Evolutionary conservation across 441 rosid genomes (phyloP).

Genomic region (Kokia cookei): DNA sequence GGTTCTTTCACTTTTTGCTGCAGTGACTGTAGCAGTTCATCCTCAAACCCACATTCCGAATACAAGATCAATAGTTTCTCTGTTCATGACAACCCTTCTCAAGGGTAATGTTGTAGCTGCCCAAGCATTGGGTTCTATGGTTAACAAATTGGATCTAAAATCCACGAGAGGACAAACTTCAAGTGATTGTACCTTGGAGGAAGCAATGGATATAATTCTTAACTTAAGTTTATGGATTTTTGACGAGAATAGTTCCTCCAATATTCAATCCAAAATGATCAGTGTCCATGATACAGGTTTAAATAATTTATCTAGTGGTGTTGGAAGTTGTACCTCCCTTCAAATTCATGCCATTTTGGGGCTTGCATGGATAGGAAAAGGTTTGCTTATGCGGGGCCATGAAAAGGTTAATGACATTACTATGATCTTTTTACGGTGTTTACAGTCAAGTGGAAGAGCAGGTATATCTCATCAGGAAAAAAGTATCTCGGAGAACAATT

Average conservation of each 20-base stretch:
- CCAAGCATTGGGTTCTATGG: slow-evolving; percentile 79
- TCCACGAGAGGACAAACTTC: slow-evolving; percentile 24
- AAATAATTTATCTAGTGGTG: slow-evolving; percentile 32
- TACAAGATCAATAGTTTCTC: slow-evolving; percentile 33
- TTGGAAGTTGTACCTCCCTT: slow-evolving; percentile 26
- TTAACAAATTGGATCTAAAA: slow-evolving; percentile 58
- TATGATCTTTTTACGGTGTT: slow-evolving; percentile 49
- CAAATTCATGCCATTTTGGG: slow-evolving; percentile 59
- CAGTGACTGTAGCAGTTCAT: slow-evolving; percentile 64
- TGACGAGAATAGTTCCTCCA: slow-evolving; percentile 17
- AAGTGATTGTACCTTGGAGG: slow-evolving; percentile 49
- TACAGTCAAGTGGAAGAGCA: slow-evolving; percentile 32
- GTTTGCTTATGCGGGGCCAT: slow-evolving; percentile 85
- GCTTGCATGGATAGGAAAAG: slow-evolving; percentile 93
- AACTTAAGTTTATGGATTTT: slow-evolving; percentile 18
- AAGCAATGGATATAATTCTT: slow-evolving; percentile 61
- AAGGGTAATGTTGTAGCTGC: slow-evolving; percentile 66
- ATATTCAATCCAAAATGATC: slow-evolving; percentile 13
- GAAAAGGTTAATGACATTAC: slow-evolving; percentile 63
- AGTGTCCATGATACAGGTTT: slow-evolving; percentile 29
- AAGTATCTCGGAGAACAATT: slow-evolving; percentile 14
- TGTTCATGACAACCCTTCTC: slow-evolving; percentile 41
- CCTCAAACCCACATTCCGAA: slow-evolving; percentile 59
- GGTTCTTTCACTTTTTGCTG: slow-evolving; percentile 68
- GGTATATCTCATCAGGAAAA: slow-evolving; percentile 18